Evolutionary conservation across 2,329 filamentous ascomycete genomes (phyloP).

Genomic region (Botrytis cinerea): DNA sequence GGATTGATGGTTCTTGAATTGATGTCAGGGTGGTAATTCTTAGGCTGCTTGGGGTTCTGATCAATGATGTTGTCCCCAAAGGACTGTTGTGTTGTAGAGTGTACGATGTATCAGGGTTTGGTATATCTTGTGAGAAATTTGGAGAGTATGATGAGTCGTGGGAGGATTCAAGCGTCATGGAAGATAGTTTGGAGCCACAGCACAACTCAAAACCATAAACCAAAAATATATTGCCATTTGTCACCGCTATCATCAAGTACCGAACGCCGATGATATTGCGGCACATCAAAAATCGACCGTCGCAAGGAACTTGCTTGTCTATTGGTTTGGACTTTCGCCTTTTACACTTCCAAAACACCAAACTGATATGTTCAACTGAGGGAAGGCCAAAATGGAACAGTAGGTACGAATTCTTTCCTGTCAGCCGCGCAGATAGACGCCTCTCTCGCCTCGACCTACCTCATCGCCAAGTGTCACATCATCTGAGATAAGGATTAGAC

Average conservation of each 20-base stretch:
- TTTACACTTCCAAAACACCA: not conserved
- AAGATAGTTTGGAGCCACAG: not conserved
- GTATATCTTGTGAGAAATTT: not conserved
- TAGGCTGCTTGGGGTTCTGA: not conserved
- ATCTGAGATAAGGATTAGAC: conserved; percentile 9
- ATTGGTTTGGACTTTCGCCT: not conserved
- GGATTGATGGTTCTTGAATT: not conserved
- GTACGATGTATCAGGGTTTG: not conserved
- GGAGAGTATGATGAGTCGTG: not conserved
- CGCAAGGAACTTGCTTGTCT: conserved; percentile 5
- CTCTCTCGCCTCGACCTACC: not conserved
- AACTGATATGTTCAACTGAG: not conserved
- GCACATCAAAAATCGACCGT: not conserved
- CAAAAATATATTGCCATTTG: conserved; percentile 9
- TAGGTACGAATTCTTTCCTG: not conserved
- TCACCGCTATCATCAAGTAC: conserved; percentile 13
- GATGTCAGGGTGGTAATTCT: not conserved
- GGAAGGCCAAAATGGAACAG: not conserved
- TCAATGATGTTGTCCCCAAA: not conserved
- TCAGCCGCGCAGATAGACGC: not conserved
- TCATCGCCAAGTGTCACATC: conserved; percentile 2
- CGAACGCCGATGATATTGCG: not conserved
- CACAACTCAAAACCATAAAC: not conserved
- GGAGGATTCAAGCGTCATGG: not conserved
- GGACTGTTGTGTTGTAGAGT: not conserved